Evolutionary conservation across 2,329 filamentous ascomycete genomes (phyloP).

Genomic region (Nannizziopsis arthrosporioides): DNA sequence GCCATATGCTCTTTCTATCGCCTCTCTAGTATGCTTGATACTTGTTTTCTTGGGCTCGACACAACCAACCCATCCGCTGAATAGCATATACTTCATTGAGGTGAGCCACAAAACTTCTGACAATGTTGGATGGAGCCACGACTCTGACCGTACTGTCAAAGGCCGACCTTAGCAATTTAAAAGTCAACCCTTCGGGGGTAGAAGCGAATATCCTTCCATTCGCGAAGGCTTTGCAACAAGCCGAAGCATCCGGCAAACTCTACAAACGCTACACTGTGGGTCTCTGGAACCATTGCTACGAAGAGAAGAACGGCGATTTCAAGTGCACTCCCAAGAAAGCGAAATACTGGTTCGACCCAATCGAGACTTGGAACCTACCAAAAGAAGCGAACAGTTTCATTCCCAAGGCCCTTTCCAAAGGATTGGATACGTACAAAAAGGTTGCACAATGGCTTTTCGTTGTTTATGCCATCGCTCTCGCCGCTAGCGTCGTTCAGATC

Average conservation of each 20-base stretch:
- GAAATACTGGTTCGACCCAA: conserved; percentile 63
- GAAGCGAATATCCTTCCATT: conserved; percentile 28
- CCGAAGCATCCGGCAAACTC: conserved; percentile 42
- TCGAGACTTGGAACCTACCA: conserved; percentile 55
- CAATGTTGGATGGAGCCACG: neutral
- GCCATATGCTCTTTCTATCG: conserved; percentile 71
- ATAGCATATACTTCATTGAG: conserved; percentile 46
- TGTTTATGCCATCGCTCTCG: conserved; percentile 62
- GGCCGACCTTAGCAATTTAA: conserved; percentile 53
- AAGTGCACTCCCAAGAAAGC: conserved; percentile 60
- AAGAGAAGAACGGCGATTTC: conserved; percentile 43
- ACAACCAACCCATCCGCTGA: conserved; percentile 36
- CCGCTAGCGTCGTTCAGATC: conserved; percentile 59
- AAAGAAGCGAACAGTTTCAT: conserved; percentile 49
- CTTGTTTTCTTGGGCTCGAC: conserved; percentile 48
- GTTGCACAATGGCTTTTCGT: conserved; percentile 74
- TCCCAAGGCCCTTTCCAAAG: conserved; percentile 53
- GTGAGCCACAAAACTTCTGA: conserved; percentile 21
- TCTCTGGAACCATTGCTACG: conserved; percentile 78
- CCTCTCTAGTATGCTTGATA: conserved; percentile 57
- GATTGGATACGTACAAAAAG: conserved; percentile 60
- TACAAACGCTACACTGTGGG: conserved; percentile 68
- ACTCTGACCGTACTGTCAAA: conserved; percentile 20
- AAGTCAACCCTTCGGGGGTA: conserved; percentile 33
- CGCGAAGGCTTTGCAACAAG: conserved; percentile 24